Evolutionary conservation across 1,139 yeast genomes (phyloP), one percentile per base, ranked within the genome.

Genomic region (Suhomyces bokatorum): DNA sequence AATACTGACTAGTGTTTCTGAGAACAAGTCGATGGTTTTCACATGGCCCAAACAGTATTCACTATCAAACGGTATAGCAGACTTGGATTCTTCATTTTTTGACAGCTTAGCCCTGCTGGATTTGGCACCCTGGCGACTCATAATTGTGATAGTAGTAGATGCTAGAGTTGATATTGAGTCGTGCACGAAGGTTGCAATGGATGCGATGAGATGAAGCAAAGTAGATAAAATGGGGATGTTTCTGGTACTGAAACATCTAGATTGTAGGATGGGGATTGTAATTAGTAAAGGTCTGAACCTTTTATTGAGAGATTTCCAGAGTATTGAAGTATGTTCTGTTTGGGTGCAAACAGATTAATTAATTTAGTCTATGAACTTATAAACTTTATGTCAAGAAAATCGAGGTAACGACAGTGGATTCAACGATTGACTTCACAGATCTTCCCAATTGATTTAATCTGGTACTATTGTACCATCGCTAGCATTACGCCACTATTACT

Each of bases 1-100:
- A 32, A 78, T 75, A 38, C 66, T 62, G 42, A 63, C 57, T 53
- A 84, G 81, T 22, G 76, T 62, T 15, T 66, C 66, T 35, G 70
- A 68, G 60, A 81, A 83, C 22, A 83, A 57, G 47, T 72, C 76
- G 5, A 84, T 57, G 2, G 78, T 67, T 47, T 76, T 77, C 42
- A 59, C 48, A 6, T 73, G 66, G 29, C 62, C 67, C 45, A 71
- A 51, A 9, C 67, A 49, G 39, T 55, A 47, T 9, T 63, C 62
- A 0, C 70, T 54, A 5, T 61, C 57, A 51, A 69, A 69, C 0
- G 77, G 75, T 15, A 69, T 58, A 2, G 52, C 43, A 44, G 66
- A 24, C 14, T 31, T 13, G 22, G 12, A 11, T 3, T 37, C 30
- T 39, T 56, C 39, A 4, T 1, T 20, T 2, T 29, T 28, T 12